Evolutionary conservation across 2,329 filamentous ascomycete genomes (phyloP).

Genomic region (Paraphoma sp.): DNA sequence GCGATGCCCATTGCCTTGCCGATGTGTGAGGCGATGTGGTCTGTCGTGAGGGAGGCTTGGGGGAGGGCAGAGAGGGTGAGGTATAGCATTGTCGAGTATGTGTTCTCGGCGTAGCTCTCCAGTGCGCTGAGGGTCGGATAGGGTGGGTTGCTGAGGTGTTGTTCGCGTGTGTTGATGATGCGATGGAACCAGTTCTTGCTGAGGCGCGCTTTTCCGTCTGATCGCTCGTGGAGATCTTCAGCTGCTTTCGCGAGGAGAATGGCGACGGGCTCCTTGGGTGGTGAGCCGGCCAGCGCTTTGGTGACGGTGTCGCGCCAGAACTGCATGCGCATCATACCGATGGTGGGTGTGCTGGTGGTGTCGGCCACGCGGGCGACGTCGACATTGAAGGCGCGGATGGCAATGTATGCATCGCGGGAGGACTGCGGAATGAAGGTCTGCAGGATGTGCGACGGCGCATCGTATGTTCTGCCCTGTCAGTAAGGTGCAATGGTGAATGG

Average conservation of each 20-base stretch:
- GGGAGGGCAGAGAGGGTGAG: constrained; percentile 81
- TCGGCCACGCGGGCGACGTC: constrained; percentile 91
- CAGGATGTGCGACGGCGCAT: constrained; percentile 86
- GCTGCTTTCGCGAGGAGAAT: constrained; percentile 80
- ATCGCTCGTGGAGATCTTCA: constrained; percentile 59
- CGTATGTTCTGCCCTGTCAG: constrained; percentile 70
- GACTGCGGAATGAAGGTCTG: constrained; percentile 81
- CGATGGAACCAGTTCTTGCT: constrained; percentile 67
- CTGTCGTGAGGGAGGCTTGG: constrained; percentile 80
- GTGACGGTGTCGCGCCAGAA: constrained; percentile 92
- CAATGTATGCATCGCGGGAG: constrained; percentile 82
- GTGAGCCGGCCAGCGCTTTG: constrained; percentile 75
- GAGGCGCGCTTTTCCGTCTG: constrained; percentile 56
- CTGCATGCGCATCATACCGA: constrained; percentile 88
- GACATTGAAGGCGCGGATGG: constrained; percentile 89
- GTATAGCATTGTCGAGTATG: constrained; percentile 92
- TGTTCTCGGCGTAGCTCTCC: constrained; percentile 91
- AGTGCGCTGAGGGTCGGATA: constrained; percentile 75
- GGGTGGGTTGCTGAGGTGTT: constrained; percentile 82
- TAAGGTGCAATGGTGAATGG: constrained; percentile 33
- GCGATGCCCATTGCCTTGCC: constrained; percentile 92
- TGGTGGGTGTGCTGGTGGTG: constrained; percentile 83
- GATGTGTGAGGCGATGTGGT: constrained; percentile 93
- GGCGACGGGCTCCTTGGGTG: constrained; percentile 90
- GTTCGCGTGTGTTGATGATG: constrained; percentile 80